A percentile compares a stretch with the other conserved stretches of the same genome.
Conservation (phyloP, 2,329 filamentous ascomycete genomes). For the Aureobasidium leucospermi region DNA sequence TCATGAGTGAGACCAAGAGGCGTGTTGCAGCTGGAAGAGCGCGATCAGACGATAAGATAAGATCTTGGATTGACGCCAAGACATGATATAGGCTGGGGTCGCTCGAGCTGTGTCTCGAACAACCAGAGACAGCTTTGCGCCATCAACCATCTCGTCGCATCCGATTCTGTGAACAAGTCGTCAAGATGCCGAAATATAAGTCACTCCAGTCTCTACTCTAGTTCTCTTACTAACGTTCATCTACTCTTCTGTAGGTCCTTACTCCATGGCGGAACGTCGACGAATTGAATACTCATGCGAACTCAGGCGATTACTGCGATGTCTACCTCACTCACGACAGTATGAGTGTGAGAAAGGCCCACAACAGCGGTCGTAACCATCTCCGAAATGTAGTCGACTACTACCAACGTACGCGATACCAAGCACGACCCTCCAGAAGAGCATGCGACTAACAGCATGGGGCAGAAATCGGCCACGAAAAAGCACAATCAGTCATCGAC, state of each 20-base stretch:
- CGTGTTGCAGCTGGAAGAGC: background rate
- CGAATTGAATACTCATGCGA: background rate
- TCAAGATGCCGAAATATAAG: slow-evolving; percentile 23
- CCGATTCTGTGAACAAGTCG: background rate
- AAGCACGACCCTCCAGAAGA: background rate
- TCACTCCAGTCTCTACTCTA: background rate
- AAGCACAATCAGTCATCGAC: slow-evolving; percentile 97
- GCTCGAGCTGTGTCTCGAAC: background rate
- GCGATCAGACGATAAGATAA: background rate
- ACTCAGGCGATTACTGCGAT: slow-evolving; percentile 85
- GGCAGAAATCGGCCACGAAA: slow-evolving; percentile 92
- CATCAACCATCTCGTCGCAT: background rate
- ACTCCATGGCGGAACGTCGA: background rate
- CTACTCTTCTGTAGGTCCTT: slow-evolving; percentile 21
- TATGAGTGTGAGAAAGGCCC: slow-evolving; percentile 98
- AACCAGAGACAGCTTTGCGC: background rate
- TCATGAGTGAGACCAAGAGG: background rate
- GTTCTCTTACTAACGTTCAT: slow-evolving; percentile 16
- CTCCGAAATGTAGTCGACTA: slow-evolving; percentile 96
- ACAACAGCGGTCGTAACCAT: slow-evolving; percentile 95
- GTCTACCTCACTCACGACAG: slow-evolving; percentile 99
- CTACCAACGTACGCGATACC: slow-evolving; percentile 67
- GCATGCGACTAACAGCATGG: slow-evolving; percentile 7
- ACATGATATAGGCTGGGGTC: background rate
- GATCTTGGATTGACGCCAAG: background rate